Evolutionary conservation across 2,329 filamentous ascomycete species (phyloP).

Genomic region (Nemania abortiva): DNA sequence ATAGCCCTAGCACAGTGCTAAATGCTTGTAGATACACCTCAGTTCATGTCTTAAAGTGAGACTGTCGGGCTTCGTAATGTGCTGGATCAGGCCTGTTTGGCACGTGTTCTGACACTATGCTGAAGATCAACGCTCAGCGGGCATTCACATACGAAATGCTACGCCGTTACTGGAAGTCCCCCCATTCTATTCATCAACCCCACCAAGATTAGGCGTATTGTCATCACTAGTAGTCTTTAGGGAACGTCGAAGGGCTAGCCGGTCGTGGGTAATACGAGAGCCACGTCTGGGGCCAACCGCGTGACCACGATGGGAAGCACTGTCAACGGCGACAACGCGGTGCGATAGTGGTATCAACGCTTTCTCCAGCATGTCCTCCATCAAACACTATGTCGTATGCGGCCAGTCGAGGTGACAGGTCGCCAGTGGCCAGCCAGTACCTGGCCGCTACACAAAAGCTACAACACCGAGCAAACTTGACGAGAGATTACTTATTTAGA

Average conservation of each 20-base stretch:
- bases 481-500: conserved; percentile 37
- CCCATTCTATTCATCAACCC: conserved; percentile 12
- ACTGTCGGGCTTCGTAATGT: conserved; percentile 16
- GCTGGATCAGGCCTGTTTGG: conserved; percentile 25
- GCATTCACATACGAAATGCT: conserved; percentile 24
- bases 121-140: conserved; percentile 6
- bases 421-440: conserved; percentile 27
- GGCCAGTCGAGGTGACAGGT: conserved; percentile 31
- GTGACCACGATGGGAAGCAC: conserved; percentile 34
- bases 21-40: neutral
- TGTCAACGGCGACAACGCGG: conserved; percentile 31
- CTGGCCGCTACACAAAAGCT: conserved; percentile 33
- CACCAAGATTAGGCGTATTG: conserved; percentile 2
- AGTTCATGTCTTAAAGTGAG: conserved; percentile 34
- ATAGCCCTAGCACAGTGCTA: conserved; percentile 18
- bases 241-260: conserved; percentile 20
- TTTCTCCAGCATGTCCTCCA: conserved; percentile 21
- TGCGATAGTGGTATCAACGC: conserved; percentile 33
- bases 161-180: conserved; percentile 6
- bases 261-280: conserved; percentile 30
- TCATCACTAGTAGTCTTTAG: conserved; percentile 11
- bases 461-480: conserved; percentile 36
- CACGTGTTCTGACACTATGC: conserved; percentile 32
- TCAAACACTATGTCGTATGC: conserved; percentile 37
- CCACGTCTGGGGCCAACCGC: conserved; percentile 32